These are phyloP conservation scores for Silene coronaria DNA, from an alignment of 179 eudicot genomes.

Conservation along the genomic window DNA sequence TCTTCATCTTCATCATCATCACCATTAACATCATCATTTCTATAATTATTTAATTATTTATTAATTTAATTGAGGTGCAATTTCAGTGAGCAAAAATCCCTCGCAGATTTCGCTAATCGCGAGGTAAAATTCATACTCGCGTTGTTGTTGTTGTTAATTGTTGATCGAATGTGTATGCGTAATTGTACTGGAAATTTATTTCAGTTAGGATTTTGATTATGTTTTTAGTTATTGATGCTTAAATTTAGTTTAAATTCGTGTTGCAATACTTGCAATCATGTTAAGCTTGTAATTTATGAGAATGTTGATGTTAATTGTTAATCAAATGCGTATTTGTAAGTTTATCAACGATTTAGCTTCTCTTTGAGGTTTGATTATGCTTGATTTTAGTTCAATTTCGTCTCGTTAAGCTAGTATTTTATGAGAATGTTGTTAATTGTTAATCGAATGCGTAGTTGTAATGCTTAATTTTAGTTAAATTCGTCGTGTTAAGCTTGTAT, in stretches of 20 bases:
- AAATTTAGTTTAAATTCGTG: background rate
- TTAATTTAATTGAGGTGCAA: conserved; percentile 22
- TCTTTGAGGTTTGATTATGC: background rate
- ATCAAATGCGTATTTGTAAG: background rate
- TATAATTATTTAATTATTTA: background rate
- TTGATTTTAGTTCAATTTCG: background rate
- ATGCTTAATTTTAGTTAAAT: background rate
- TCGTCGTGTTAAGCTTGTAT: background rate
- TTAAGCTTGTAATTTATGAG: background rate
- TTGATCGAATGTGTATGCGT: background rate
- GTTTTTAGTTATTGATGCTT: background rate
- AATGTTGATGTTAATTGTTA: background rate
- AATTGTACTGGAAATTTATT: background rate
- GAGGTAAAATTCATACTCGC: conserved; percentile 12
- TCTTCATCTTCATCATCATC: conserved; percentile 4
- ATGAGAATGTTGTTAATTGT: no score
- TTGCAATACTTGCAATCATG: background rate
- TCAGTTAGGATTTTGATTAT: background rate
- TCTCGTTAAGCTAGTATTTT: background rate
- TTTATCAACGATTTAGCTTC: background rate
- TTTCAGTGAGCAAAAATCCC: conserved; percentile 29
- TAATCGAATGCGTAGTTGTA: no score
- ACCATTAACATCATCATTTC: no score
- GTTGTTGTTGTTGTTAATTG: background rate
- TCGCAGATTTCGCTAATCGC: conserved; percentile 24